phyloP scores from a whole-genome alignment of 495 filamentous ascomycete species.

The Xanthoparmelia taractica region DNA sequence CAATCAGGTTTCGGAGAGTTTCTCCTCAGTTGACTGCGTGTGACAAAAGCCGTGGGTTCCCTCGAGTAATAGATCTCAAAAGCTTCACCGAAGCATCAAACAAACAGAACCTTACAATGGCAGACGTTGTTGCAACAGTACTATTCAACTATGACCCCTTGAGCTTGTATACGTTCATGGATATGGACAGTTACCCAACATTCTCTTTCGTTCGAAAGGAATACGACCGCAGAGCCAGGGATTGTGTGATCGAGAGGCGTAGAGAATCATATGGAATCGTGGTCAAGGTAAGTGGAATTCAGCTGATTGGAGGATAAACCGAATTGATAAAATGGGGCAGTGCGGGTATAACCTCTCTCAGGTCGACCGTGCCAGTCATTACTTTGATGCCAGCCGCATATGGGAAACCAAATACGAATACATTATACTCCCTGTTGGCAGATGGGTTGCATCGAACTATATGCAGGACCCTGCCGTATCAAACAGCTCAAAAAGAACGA shows the following conservation, averaged over 20 bases:
- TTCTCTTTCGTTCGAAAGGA: slow-evolving; percentile 2
- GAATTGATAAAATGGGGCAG: neutral
- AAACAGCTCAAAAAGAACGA: neutral
- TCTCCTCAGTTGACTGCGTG: neutral
- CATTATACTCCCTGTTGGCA: neutral
- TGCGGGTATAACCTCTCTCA: slow-evolving; percentile 5
- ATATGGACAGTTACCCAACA: neutral
- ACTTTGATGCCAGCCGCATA: neutral
- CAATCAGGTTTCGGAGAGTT: neutral
- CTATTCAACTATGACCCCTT: slow-evolving; percentile 5
- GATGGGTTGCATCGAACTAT: neutral
- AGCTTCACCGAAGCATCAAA: neutral
- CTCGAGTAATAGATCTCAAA: neutral
- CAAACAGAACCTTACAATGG: slow-evolving; percentile 11
- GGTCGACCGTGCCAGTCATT: neutral
- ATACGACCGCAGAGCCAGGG: neutral
- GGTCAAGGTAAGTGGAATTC: neutral
- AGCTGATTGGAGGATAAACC: neutral
- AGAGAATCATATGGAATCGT: neutral
- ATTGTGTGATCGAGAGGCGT: slow-evolving; percentile 10
- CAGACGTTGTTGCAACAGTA: slow-evolving; percentile 13
- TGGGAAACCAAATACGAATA: neutral
- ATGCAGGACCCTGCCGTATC: neutral
- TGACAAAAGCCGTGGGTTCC: slow-evolving; percentile 1
- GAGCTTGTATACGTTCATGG: slow-evolving; percentile 2